Evolutionary conservation across 768 basidiomycete species (phyloP).

Genomic region (Pleurotus salmoneostramineus): DNA sequence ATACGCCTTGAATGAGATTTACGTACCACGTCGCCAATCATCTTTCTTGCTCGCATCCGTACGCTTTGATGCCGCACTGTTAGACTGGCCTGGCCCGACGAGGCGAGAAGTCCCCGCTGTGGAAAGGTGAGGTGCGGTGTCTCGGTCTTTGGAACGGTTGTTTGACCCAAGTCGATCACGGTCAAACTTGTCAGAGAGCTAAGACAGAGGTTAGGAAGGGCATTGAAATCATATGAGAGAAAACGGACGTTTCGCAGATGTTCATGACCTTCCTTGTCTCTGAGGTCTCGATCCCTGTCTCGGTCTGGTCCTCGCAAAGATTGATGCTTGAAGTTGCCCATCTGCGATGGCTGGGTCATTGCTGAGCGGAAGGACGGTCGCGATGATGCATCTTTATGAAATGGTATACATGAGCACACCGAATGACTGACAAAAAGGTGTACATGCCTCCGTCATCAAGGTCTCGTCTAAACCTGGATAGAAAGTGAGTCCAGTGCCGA

Average conservation of each 20-base stretch:
- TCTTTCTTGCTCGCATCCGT: slow-evolving; percentile 60
- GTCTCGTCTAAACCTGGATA: slow-evolving; percentile 68
- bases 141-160: slow-evolving; percentile 64
- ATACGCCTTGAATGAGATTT: slow-evolving; percentile 11
- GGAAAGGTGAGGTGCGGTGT: slow-evolving; percentile 56
- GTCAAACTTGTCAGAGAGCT: slow-evolving; percentile 89
- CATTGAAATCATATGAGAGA: slow-evolving; percentile 7
- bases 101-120: slow-evolving; percentile 34
- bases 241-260: slow-evolving; percentile 66
- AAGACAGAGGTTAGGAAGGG: slow-evolving; percentile 4
- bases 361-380: slow-evolving; percentile 70
- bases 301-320: slow-evolving; percentile 69
- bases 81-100: slow-evolving; percentile 27
- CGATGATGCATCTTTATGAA: slow-evolving; percentile 40
- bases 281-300: slow-evolving; percentile 49
- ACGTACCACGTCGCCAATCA: slow-evolving; percentile 82
- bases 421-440: too few species aligned
- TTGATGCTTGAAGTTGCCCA: slow-evolving; percentile 92
- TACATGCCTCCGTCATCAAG: slow-evolving; percentile 65
- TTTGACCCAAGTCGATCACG: slow-evolving; percentile 65
- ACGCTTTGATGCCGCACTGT: slow-evolving; percentile 42
- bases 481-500: slow-evolving; percentile 10
- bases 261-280: slow-evolving; percentile 78
- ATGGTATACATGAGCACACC: background rate
- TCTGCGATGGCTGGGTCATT: slow-evolving; percentile 81